Conservation (phyloP, 1,284 basidiomycete genomes). For the Ganoderma resinaceum region DNA sequence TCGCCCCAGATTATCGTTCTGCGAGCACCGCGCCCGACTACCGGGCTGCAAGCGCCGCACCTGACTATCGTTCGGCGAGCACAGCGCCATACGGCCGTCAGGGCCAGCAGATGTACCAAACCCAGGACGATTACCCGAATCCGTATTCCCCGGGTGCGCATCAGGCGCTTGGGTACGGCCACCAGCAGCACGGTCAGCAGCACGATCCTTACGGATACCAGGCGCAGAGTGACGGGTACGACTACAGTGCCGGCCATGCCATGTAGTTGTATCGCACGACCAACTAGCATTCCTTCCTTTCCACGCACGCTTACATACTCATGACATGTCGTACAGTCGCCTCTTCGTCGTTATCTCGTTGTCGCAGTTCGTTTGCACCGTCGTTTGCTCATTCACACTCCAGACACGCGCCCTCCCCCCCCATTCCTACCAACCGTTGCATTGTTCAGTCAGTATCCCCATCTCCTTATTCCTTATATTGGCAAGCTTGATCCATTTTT, state of each 20-base stretch:
- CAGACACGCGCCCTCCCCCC: background rate
- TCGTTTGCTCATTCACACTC: constrained; percentile 12
- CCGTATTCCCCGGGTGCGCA: constrained; percentile 27
- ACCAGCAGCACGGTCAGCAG: constrained; percentile 17
- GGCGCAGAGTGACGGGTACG: constrained; percentile 32
- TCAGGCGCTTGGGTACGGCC: constrained; percentile 24
- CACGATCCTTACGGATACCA: constrained; percentile 26
- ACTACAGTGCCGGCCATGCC: constrained; percentile 39
- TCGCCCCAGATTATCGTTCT: constrained; percentile 19
- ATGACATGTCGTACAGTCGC: constrained; percentile 13
- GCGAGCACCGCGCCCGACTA: constrained; percentile 24
- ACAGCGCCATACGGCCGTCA: constrained; percentile 32
- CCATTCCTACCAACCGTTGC: constrained; percentile 1
- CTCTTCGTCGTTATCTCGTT: constrained; percentile 16
- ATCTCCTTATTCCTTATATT: constrained; percentile 6
- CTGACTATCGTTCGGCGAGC: constrained; percentile 27
- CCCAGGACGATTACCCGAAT: constrained; percentile 24
- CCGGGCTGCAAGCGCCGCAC: constrained; percentile 19
- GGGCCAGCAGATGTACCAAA: constrained; percentile 24
- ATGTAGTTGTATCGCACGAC: constrained; percentile 34
- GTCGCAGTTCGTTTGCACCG: constrained; percentile 21
- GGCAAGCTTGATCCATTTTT: background rate
- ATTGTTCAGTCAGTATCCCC: background rate
- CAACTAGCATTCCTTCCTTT: constrained; percentile 21
- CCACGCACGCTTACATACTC: constrained; percentile 6